Evolutionary conservation across 768 basidiomycete species (phyloP).

Genomic region (Suillus placidus): DNA sequence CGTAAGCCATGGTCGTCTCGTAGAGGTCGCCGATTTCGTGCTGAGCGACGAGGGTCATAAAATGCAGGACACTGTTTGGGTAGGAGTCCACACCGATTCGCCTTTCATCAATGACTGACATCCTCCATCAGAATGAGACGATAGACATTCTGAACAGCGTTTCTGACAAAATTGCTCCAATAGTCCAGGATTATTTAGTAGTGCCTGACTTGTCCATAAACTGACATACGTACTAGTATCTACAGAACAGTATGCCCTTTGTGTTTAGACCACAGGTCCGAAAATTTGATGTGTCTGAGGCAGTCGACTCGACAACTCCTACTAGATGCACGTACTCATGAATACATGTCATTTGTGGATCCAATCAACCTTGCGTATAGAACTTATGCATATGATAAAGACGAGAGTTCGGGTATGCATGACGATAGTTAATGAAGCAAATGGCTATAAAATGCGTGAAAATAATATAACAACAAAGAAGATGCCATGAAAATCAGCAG

Average conservation of each 20-base stretch:
- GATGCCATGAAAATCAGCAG: constrained; percentile 1
- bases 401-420: constrained; percentile 10
- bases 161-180: constrained; percentile 18
- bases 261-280: neutral
- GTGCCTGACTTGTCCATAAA: neutral
- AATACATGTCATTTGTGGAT: neutral
- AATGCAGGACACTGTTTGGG: constrained; percentile 39
- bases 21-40: constrained; percentile 37
- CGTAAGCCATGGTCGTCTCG: constrained; percentile 15
- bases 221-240: neutral
- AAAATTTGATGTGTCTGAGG: neutral
- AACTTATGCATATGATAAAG: constrained; percentile 10
- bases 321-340: neutral
- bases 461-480: constrained; percentile 5
- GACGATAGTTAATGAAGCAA: constrained; percentile 3
- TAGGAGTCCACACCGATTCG: constrained; percentile 18
- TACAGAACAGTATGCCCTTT: neutral
- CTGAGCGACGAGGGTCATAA: constrained; percentile 31
- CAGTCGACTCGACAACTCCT: neutral
- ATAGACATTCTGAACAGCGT: constrained; percentile 21
- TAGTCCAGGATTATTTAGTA: constrained; percentile 19
- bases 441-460: constrained; percentile 8
- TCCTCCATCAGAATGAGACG: constrained; percentile 19
- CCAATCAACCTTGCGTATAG: constrained; percentile 3
- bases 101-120: too few relatives aligned